Evolutionary conservation across 768 basidiomycete species (phyloP).

Genomic region (Xerocomus brunneocitrinus): DNA sequence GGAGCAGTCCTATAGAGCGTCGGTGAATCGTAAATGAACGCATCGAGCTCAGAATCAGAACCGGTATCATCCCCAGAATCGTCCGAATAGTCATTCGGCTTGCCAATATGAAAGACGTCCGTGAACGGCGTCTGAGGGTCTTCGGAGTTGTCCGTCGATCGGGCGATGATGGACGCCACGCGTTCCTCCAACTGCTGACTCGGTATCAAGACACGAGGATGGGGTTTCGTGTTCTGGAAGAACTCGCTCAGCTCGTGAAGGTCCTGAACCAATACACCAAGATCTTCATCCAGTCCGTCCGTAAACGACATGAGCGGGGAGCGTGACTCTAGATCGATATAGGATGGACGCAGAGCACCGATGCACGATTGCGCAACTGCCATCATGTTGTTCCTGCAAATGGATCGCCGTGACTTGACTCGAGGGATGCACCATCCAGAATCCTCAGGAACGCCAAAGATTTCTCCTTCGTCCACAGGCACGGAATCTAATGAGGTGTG

Average conservation of each 20-base stretch:
- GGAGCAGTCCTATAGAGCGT: slow-evolving; percentile 41
- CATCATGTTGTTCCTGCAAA: slow-evolving; percentile 72
- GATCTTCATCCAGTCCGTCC: slow-evolving; percentile 50
- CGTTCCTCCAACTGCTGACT: slow-evolving; percentile 67
- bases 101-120: slow-evolving; percentile 65
- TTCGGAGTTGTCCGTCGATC: slow-evolving; percentile 52
- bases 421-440: slow-evolving; percentile 87
- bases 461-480: slow-evolving; percentile 55
- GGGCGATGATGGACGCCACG: slow-evolving; percentile 78
- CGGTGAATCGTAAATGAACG: slow-evolving; percentile 60
- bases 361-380: slow-evolving; percentile 85
- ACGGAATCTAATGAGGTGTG: slow-evolving; percentile 46
- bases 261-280: slow-evolving; percentile 75
- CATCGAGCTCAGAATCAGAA: slow-evolving; percentile 41
- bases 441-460: slow-evolving; percentile 78
- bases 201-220: slow-evolving; percentile 38
- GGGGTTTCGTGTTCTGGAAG: slow-evolving; percentile 50
- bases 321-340: slow-evolving; percentile 68
- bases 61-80: slow-evolving; percentile 45
- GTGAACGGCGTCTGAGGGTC: slow-evolving; percentile 80
- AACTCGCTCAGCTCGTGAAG: slow-evolving; percentile 71
- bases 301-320: slow-evolving; percentile 32
- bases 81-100: slow-evolving; percentile 33
- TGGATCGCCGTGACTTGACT: slow-evolving; percentile 52
- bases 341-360: slow-evolving; percentile 61